Conservation (phyloP, 371 early-diverging fungal genomes). For the Mortierella sp. region DNA sequence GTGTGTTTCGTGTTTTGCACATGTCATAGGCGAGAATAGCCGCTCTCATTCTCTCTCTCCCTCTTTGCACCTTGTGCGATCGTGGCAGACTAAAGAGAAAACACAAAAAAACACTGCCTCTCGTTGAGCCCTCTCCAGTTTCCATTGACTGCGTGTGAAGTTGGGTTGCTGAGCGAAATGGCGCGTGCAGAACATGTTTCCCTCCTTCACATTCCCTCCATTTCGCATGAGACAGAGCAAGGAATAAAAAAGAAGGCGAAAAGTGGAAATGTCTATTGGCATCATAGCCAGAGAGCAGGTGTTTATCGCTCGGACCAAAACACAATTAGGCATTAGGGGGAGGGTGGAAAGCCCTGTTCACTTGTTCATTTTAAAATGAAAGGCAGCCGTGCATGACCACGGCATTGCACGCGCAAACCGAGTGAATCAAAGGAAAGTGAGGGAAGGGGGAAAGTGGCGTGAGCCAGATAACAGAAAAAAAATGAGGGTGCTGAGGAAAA, state of each 20-base stretch:
- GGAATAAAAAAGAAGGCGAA: constrained; percentile 3
- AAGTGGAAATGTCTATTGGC: background rate
- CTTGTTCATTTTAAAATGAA: constrained; percentile 33
- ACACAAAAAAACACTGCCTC: background rate
- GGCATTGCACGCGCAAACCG: constrained; percentile 5
- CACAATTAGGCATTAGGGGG: background rate
- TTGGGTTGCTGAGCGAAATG: background rate
- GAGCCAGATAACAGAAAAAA: background rate
- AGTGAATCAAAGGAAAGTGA: background rate
- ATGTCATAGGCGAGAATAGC: background rate
- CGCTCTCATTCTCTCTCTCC: background rate
- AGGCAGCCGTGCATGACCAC: background rate
- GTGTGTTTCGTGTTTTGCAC: background rate
- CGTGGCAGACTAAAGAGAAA: background rate
- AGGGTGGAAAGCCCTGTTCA: background rate
- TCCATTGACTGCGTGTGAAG: too few species aligned
- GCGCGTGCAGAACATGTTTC: background rate
- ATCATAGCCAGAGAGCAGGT: constrained; percentile 6
- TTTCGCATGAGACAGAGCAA: constrained; percentile 7
- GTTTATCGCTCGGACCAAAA: constrained; percentile 37
- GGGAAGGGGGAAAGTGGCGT: background rate
- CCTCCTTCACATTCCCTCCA: constrained; percentile 1
- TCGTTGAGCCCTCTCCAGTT: background rate
- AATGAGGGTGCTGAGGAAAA: background rate
- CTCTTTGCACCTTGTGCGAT: background rate